phyloP scores from a whole-genome alignment of 2,329 filamentous ascomycete species.

The Clonostachys solani region DNA sequence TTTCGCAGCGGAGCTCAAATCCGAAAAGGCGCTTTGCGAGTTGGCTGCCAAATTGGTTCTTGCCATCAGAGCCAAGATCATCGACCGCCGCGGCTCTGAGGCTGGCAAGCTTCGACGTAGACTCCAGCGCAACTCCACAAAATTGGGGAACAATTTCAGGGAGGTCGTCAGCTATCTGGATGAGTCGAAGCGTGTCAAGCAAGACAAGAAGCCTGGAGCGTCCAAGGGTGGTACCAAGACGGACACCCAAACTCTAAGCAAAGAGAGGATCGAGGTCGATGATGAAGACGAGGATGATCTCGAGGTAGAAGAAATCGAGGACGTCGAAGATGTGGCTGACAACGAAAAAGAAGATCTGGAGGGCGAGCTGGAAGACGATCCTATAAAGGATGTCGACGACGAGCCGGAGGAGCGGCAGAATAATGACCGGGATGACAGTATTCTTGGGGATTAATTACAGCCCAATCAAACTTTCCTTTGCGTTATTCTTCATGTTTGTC shows the following conservation, averaged over 20 bases:
- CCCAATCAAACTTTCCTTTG: not conserved
- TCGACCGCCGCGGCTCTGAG: constrained; percentile 60
- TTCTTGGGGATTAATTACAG: constrained; percentile 36
- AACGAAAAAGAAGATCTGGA: constrained; percentile 42
- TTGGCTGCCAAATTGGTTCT: constrained; percentile 82
- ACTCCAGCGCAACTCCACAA: constrained; percentile 73
- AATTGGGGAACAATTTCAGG: constrained; percentile 79
- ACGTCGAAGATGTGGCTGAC: constrained; percentile 31
- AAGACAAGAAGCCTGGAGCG: constrained; percentile 29
- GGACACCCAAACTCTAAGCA: not conserved
- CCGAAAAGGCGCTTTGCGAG: constrained; percentile 83
- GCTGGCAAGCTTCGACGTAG: constrained; percentile 64
- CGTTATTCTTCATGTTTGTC: not conserved
- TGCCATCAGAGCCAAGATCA: constrained; percentile 68
- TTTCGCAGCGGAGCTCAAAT: constrained; percentile 63
- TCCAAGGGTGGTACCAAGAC: constrained; percentile 1
- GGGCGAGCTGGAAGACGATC: constrained; percentile 45
- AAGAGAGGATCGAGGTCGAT: not conserved
- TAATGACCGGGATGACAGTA: constrained; percentile 36
- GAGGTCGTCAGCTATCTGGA: constrained; percentile 81
- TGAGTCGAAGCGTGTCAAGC: constrained; percentile 39
- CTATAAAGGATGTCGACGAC: constrained; percentile 27
- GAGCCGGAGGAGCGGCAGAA: constrained; percentile 18
- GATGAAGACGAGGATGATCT: constrained; percentile 10
- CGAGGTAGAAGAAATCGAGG: constrained; percentile 41